Evolutionary conservation across 2,329 filamentous ascomycete species (phyloP).

Genomic region (Trichoderma sp.): DNA sequence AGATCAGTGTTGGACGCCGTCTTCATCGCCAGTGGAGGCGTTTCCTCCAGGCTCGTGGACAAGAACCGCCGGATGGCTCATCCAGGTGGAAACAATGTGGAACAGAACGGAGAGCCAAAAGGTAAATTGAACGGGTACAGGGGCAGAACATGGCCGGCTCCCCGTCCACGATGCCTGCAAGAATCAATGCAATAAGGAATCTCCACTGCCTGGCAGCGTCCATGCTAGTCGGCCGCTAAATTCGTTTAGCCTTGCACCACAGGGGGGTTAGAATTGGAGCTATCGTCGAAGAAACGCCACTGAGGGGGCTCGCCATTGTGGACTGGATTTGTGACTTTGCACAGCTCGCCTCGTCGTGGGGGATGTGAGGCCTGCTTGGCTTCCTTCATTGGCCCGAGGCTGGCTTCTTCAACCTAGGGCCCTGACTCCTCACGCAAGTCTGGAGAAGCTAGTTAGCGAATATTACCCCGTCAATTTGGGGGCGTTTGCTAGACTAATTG

Average conservation of each 20-base stretch:
- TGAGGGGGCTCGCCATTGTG: neutral
- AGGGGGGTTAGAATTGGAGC: neutral
- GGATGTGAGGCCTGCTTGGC: neutral
- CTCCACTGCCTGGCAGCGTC: slow-evolving; percentile 1
- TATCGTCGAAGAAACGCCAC: neutral
- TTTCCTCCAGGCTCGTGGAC: neutral
- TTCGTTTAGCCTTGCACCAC: neutral
- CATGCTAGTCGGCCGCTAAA: neutral
- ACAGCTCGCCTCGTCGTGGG: slow-evolving; percentile 5
- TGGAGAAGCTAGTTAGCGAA: slow-evolving; percentile 7
- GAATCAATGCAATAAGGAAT: neutral
- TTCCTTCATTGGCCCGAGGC: neutral
- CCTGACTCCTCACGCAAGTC: neutral
- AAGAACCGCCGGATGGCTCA: neutral
- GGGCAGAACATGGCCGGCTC: neutral
- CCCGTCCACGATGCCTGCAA: neutral
- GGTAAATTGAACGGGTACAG: slow-evolving; percentile 5
- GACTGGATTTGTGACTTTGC: neutral
- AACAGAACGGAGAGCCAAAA: neutral
- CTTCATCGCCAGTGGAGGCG: neutral
- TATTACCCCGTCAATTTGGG: neutral
- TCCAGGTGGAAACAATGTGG: neutral
- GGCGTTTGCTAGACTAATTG: neutral
- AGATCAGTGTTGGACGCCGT: neutral
- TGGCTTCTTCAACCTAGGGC: neutral